These are phyloP conservation scores for Umbelopsis sp. DNA, from an alignment of 371 early-diverging fungal species.

Conservation along the genomic window DNA sequence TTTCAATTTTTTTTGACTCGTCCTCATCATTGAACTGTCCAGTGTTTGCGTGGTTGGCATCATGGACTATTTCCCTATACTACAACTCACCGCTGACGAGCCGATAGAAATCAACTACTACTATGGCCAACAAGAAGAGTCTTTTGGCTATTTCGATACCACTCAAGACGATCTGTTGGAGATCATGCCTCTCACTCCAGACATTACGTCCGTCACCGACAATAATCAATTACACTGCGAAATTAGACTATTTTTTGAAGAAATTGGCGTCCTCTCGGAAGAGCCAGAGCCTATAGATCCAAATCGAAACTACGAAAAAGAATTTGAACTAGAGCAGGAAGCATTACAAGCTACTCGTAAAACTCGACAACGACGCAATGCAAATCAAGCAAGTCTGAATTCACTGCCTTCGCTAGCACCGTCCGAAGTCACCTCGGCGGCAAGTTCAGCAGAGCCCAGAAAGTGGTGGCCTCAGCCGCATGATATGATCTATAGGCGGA, in stretches of 20 bases:
- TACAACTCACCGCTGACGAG: conserved; percentile 46
- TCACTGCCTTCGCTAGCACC: neutral
- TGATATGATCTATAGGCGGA: neutral
- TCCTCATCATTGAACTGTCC: no score
- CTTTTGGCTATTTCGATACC: neutral
- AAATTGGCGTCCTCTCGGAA: conserved; percentile 39
- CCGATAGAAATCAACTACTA: conserved; percentile 16
- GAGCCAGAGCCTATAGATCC: conserved; percentile 49
- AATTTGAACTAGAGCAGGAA: conserved; percentile 14
- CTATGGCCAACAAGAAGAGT: neutral
- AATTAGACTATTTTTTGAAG: conserved; percentile 37
- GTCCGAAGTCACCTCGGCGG: neutral
- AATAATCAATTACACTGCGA: conserved; percentile 41
- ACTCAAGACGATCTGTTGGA: conserved; percentile 1
- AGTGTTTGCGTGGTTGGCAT: neutral
- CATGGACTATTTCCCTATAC: conserved; percentile 29
- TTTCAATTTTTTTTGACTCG: no score
- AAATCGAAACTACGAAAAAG: conserved; percentile 38
- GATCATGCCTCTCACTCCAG: neutral
- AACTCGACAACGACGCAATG: conserved; percentile 8
- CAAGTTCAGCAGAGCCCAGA: neutral
- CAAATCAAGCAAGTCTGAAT: conserved; percentile 6
- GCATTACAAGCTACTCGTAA: neutral
- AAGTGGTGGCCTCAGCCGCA: conserved; percentile 8
- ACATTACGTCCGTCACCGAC: conserved; percentile 15